Evolutionary conservation across 2,329 filamentous ascomycete species (phyloP), one percentile per base, ranked within the genome.

Genomic region (Nemania serpens): DNA sequence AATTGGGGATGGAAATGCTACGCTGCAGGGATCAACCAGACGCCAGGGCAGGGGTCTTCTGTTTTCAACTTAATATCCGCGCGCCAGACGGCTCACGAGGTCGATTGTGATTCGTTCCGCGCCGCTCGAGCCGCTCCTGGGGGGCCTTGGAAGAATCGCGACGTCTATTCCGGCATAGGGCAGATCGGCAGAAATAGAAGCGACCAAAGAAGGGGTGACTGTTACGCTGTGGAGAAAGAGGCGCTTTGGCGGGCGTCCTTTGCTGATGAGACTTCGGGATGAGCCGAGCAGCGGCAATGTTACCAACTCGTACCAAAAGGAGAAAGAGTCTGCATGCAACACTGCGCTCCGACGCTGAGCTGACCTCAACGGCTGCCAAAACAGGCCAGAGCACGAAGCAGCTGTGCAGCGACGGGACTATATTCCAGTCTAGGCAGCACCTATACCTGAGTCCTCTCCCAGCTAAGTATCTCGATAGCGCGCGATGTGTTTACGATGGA

Each of bases 41-140:
- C 43, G 29, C 50, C 36, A 55, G 36, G 54, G 59, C 58, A 58
- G 43, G 52, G 62, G 55, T 51, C 54, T 64, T 62, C 41, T 59
- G 55, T 57, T 59, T 53, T 59, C 43, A 36, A 43, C 37, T 58
- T 50, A 51, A 55, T 69, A 69, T 64, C 66, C 68, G 68, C 68
- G 68, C 68, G 68, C 68, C 63, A 70, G 68, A 69, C 64, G 65
- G 66, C 66, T 70, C 59, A 59, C 58, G 33, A 41, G 60, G 22
- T 50, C 37, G 42, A 33, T 47, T 33, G 11, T 66, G 68, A 69
- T 70, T 70, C 64, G 66, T 61, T 65, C 63, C 58, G 64, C 68
- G 65, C 63, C 66, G 65, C 66, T 63, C 55, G 45, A 67, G 59
- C 65, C 64, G 66, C 65, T 47, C 47, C 25, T 59, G 42, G 43